These are phyloP conservation scores for Trichoderma brevicompactum DNA, from an alignment of 2,329 filamentous ascomycete genomes.

Conservation along the genomic window DNA sequence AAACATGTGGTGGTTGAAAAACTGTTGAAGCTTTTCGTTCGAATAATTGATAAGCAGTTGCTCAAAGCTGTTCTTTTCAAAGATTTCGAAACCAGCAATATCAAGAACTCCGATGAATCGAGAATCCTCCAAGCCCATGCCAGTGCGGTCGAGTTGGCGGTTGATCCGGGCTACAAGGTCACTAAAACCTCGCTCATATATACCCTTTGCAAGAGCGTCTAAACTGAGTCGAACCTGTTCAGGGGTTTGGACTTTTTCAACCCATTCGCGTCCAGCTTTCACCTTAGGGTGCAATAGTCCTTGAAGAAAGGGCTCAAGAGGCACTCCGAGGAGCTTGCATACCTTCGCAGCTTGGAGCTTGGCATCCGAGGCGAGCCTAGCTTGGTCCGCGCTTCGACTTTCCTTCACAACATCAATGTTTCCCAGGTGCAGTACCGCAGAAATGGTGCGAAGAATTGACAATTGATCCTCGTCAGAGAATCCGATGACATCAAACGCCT, in stretches of 20 bases:
- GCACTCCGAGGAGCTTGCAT: constrained; percentile 82
- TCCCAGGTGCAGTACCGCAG: constrained; percentile 89
- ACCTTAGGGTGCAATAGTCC: constrained; percentile 90
- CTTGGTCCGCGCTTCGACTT: constrained; percentile 88
- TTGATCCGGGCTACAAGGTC: constrained; percentile 93
- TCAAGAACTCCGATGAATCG: constrained; percentile 97
- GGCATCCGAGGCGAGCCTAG: constrained; percentile 76
- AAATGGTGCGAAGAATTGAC: constrained; percentile 83
- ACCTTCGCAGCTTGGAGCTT: constrained; percentile 76
- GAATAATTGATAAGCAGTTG: constrained; percentile 99
- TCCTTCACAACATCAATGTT: constrained; percentile 91
- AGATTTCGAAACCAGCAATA: constrained; percentile 99
- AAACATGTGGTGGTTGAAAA: constrained; percentile 99
- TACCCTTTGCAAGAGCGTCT: constrained; percentile 92
- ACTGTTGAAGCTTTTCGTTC: constrained; percentile 98
- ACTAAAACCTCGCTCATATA: constrained; percentile 95
- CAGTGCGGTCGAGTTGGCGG: constrained; percentile 82
- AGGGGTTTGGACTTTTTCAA: constrained; percentile 96
- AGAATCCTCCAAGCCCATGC: constrained; percentile 82
- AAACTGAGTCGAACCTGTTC: constrained; percentile 91
- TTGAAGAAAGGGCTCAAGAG: constrained; percentile 81
- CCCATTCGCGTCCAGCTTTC: constrained; percentile 96
- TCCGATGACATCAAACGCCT: constrained; percentile 93
- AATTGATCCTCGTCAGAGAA: constrained; percentile 84
- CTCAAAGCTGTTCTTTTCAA: constrained; percentile 97